A percentile compares a stretch with the other conserved stretches of the same genome.
phyloP scores from a whole-genome alignment of 2,329 filamentous ascomycete genomes.

The Emergomyces orientalis region DNA sequence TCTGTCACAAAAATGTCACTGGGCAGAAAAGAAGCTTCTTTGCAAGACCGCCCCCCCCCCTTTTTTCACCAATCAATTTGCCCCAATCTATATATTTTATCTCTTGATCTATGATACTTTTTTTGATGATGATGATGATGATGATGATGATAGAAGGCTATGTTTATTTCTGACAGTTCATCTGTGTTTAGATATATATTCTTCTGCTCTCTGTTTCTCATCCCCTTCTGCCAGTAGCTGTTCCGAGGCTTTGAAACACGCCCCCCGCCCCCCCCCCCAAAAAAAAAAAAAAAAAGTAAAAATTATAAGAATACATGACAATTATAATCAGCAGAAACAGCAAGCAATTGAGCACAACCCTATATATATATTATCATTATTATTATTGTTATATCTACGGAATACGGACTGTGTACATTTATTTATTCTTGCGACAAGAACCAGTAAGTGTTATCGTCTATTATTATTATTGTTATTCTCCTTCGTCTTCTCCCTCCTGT shows the following conservation, averaged over 20 bases:
- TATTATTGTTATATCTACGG: too few relatives aligned
- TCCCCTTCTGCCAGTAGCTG: neutral
- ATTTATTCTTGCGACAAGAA: neutral
- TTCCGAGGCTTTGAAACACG: constrained; percentile 4
- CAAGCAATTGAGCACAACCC: neutral
- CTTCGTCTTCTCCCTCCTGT: neutral
- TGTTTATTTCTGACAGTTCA: neutral
- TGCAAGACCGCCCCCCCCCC: too few relatives aligned
- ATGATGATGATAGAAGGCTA: neutral
- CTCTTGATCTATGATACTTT: neutral
- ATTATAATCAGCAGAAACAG: neutral
- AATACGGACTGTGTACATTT: neutral
- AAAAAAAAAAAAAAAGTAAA: too few relatives aligned
- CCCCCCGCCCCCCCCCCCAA: neutral
- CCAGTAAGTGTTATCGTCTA: neutral
- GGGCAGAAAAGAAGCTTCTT: neutral
- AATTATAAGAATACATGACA: neutral
- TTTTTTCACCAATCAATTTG: neutral
- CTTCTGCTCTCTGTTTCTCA: neutral
- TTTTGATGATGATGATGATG: neutral
- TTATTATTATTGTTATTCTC: neutral
- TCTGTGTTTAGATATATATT: neutral
- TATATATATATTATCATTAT: neutral
- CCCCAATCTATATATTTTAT: neutral
- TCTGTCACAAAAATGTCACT: neutral